Base-by-base conservation (phyloP, 2,329 filamentous ascomycete genomes). In the Cercospora zeina region DNA sequence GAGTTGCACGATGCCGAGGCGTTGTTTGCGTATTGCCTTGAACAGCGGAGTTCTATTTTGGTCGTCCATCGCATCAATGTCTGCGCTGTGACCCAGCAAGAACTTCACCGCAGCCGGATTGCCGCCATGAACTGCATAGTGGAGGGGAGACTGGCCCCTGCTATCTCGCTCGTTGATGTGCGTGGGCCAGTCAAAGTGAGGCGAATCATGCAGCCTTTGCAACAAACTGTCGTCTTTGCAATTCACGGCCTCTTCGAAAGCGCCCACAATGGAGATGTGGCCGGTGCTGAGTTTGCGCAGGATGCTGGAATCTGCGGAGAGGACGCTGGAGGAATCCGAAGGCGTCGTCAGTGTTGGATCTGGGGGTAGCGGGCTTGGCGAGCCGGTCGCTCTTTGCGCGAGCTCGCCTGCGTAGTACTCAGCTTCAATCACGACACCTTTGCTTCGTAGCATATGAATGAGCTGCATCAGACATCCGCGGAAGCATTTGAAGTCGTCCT, bases 401-500 rank as follows among this genome's bases (percentile, higher is more conserved):
- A 51, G 47, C 30, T 27, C 24, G 24, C 30, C 24, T 24, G 24
- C 24, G 47, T 51, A 51, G 8, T 51, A 14, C 1, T 51, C 47
- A 6, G 47, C 47, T 51, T 51, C 47, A 24, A 51, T 51, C n/a
- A 24, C 8, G 24, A 30, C 14, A n/a, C 30, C 30, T 11, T 51
- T 51, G 6, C 47, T 51, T n/a, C 47, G 47, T 7, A 51, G 21
- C 36, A 56, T 56, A 13, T 56, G 21, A 16, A 39, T 39, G 33
- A 56, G 54, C 54, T 56, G 54, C 24, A 36, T 14, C 27, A 42
- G 21, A 56, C 54, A 56, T n/a, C 34, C 19, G 14, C 36, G 33
- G 16, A 56, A 36, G 11, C 10, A 36, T 31, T 56, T 56, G 3
- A 56, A 36, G 19, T 56, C 54, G n/a, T 56, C 54, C n/a, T 56